Evolutionary conservation across 495 filamentous ascomycete genomes (phyloP).

Genomic region (Xylaria intraflava): DNA sequence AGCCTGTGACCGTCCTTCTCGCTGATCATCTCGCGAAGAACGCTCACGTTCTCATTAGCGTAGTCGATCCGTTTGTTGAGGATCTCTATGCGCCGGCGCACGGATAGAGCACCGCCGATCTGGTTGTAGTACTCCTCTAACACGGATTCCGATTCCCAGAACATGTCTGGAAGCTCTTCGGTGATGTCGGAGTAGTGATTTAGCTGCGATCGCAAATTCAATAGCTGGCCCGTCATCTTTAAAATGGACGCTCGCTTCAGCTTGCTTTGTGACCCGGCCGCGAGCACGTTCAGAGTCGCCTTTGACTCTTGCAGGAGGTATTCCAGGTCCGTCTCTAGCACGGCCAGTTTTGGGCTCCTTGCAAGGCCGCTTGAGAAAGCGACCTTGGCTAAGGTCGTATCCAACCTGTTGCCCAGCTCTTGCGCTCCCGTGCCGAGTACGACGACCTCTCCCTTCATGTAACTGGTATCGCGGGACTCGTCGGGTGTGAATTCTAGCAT

Average conservation of each 20-base stretch:
- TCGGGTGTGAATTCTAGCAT: slow-evolving; percentile 85
- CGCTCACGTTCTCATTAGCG: slow-evolving; percentile 87
- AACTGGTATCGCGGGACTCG: slow-evolving; percentile 62
- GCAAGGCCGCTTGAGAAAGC: slow-evolving; percentile 96
- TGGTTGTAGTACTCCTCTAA: slow-evolving; percentile 89
- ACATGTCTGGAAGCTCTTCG: slow-evolving; percentile 88
- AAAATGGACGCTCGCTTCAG: slow-evolving; percentile 75
- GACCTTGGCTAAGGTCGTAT: slow-evolving; percentile 84
- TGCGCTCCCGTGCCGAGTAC: slow-evolving; percentile 65
- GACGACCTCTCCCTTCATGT: slow-evolving; percentile 83
- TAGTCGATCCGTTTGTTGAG: slow-evolving; percentile 98
- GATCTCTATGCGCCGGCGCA: slow-evolving; percentile 83
- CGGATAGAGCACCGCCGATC: slow-evolving; percentile 83
- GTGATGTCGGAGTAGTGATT: slow-evolving; percentile 97
- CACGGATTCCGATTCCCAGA: slow-evolving; percentile 90
- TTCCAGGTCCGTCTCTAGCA: slow-evolving; percentile 75
- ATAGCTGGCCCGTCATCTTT: slow-evolving; percentile 88
- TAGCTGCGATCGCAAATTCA: slow-evolving; percentile 82
- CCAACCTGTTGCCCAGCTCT: slow-evolving; percentile 41
- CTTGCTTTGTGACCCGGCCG: slow-evolving; percentile 57
- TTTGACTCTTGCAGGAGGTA: slow-evolving; percentile 62
- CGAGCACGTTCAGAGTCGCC: slow-evolving; percentile 73
- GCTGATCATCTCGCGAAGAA: slow-evolving; percentile 79
- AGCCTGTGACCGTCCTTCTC: slow-evolving; percentile 79
- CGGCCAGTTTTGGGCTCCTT: slow-evolving; percentile 90